A percentile compares a stretch with the other conserved stretches of the same genome.
Evolutionary conservation across 331 rosid species (phyloP).

Genomic region (Quercus lobata): DNA sequence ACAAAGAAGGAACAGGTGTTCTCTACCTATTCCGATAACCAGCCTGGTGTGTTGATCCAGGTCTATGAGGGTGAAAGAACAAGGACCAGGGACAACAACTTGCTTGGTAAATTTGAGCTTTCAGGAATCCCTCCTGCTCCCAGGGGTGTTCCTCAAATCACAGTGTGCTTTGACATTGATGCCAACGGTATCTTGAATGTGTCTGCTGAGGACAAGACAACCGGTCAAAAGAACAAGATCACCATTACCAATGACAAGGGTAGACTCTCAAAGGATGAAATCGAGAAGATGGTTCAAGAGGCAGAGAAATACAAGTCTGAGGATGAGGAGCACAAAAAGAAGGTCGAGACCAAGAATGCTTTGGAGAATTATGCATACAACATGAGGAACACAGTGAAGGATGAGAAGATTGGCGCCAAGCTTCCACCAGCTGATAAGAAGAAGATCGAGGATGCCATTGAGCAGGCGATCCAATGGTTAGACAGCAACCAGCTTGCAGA

Average conservation of each 20-base stretch:
- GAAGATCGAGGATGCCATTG: slow-evolving; percentile 79
- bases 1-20: slow-evolving; percentile 87
- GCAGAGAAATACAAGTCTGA: slow-evolving; percentile 93
- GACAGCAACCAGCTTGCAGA: slow-evolving; percentile 80
- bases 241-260: slow-evolving; percentile 93
- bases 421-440: slow-evolving; percentile 64
- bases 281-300: slow-evolving; percentile 91
- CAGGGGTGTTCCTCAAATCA: slow-evolving; percentile 87
- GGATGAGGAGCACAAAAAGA: slow-evolving; percentile 86
- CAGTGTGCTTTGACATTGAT: slow-evolving; percentile 84
- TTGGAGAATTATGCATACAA: slow-evolving; percentile 83
- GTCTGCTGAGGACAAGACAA: slow-evolving; percentile 82
- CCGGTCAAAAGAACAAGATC: slow-evolving; percentile 83
- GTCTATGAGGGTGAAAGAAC: slow-evolving; percentile 87
- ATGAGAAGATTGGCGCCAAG: slow-evolving; percentile 75
- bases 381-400: slow-evolving; percentile 85
- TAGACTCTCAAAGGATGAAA: slow-evolving; percentile 78
- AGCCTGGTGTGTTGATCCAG: slow-evolving; percentile 89
- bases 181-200: slow-evolving; percentile 89
- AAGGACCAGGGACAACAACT: slow-evolving; percentile 76
- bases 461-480: slow-evolving; percentile 68
- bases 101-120: slow-evolving; percentile 79
- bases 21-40: slow-evolving; percentile 86
- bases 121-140: slow-evolving; percentile 94
- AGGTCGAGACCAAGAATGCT: slow-evolving; percentile 73